Conservation (phyloP, 2,329 filamentous ascomycete genomes). For the Phyllachora maydis region DNA sequence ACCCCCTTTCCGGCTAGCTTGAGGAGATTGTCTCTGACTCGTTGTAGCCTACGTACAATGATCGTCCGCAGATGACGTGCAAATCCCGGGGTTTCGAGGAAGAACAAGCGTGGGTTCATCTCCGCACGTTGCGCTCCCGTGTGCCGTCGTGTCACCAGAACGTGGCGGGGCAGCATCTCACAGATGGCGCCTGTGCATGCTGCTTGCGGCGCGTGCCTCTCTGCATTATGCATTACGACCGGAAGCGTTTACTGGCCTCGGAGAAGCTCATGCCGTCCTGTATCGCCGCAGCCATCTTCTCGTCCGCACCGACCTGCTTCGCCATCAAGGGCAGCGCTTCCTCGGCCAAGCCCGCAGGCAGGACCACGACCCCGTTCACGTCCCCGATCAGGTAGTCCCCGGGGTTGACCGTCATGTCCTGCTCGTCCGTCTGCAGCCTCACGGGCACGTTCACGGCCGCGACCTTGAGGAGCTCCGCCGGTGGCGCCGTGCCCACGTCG, state of each 20-base stretch:
- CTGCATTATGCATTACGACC: slow-evolving; percentile 6
- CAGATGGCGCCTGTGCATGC: no score
- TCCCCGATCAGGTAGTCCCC: slow-evolving; percentile 23
- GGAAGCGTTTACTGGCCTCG: slow-evolving; percentile 21
- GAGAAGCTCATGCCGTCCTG: slow-evolving; percentile 19
- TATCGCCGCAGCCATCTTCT: slow-evolving; percentile 18
- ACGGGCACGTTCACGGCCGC: slow-evolving; percentile 18
- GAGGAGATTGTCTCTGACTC: no score
- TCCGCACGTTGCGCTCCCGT: no score
- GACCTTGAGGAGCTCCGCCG: slow-evolving; percentile 19
- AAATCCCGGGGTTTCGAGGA: no score
- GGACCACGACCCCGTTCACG: slow-evolving; percentile 21
- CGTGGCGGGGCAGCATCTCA: not conserved
- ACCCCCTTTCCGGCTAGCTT: no score
- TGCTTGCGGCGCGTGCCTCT: not conserved
- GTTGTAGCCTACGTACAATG: no score
- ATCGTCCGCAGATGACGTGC: no score
- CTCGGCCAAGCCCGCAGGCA: slow-evolving; percentile 17
- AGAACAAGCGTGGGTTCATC: not conserved
- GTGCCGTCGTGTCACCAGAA: not conserved
- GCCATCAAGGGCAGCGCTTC: slow-evolving; percentile 17
- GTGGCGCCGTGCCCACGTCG: slow-evolving; percentile 21
- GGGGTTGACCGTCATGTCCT: slow-evolving; percentile 16
- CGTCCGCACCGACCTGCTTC: slow-evolving; percentile 19
- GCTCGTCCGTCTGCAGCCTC: slow-evolving; percentile 14